Percentiles rank a stretch among this genome's conserved stretches.
Evolutionary conservation across 768 basidiomycete species (phyloP).

Genomic region (Pisolithus tinctorius): DNA sequence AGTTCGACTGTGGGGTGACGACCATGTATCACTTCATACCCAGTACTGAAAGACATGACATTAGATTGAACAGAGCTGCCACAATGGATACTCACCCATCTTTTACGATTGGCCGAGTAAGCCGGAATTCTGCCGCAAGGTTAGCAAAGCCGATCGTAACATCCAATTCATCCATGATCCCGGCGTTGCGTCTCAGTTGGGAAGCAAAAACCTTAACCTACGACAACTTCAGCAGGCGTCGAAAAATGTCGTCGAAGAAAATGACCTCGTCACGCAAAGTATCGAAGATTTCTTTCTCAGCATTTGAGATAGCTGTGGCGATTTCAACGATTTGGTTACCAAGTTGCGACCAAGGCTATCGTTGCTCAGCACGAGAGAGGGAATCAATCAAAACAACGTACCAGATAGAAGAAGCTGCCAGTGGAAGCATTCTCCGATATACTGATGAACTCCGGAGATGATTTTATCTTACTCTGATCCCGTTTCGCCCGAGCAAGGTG

Average conservation of each 20-base stretch:
- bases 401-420: conserved; percentile 61
- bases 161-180: conserved; percentile 83
- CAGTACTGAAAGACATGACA: conserved; percentile 30
- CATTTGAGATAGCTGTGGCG: conserved; percentile 40
- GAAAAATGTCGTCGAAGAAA: background rate
- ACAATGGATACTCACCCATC: conserved; percentile 50
- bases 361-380: background rate
- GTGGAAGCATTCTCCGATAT: conserved; percentile 63
- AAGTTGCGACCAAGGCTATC: conserved; percentile 68
- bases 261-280: conserved; percentile 58
- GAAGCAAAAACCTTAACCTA: conserved; percentile 58
- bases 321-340: conserved; percentile 62
- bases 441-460: conserved; percentile 43
- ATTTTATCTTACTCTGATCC: conserved; percentile 45
- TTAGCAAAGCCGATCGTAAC: conserved; percentile 75
- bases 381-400: conserved; percentile 17
- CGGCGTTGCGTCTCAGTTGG: conserved; percentile 65
- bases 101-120: conserved; percentile 62
- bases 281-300: conserved; percentile 73
- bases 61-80: background rate
- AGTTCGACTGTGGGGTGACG: conserved; percentile 93
- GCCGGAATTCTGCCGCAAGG: conserved; percentile 70
- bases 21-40: conserved; percentile 68
- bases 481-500: conserved; percentile 63
- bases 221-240: conserved; percentile 1